Conservation (phyloP, 2,329 filamentous ascomycete species). For the Aspergillus thermomutatus region DNA sequence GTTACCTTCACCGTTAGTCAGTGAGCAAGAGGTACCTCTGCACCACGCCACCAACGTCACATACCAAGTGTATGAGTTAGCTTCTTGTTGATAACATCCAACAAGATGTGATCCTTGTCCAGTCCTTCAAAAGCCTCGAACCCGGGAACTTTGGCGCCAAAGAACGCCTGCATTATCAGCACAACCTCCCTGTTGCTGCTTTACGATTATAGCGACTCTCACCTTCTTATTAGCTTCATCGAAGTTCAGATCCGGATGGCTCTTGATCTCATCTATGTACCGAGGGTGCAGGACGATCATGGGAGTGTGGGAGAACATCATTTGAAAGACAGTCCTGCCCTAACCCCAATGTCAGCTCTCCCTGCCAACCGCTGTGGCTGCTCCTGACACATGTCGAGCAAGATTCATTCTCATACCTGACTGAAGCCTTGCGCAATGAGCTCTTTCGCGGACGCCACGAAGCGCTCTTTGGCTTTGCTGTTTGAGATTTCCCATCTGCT, state of each 20-base stretch:
- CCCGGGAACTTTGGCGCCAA: conserved; percentile 26
- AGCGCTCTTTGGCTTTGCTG: conserved; percentile 27
- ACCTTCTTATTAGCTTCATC: conserved; percentile 22
- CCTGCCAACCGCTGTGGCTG: not conserved
- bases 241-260: conserved; percentile 27
- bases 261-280: conserved; percentile 33
- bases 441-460: conserved; percentile 20
- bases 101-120: conserved; percentile 8
- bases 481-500: conserved; percentile 29
- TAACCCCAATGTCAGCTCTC: conserved; percentile 4
- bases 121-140: conserved; percentile 27
- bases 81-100: conserved; percentile 27
- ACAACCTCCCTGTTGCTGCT: not conserved
- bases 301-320: conserved; percentile 20
- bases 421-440: conserved; percentile 27
- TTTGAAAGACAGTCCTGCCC: conserved; percentile 25
- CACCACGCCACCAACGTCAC: not conserved
- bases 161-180: conserved; percentile 23
- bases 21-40: not conserved
- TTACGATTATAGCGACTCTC: not conserved
- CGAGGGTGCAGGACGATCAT: conserved; percentile 29
- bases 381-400: not conserved
- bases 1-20: conserved; percentile 14
- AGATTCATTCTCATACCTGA: conserved; percentile 15
- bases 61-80: conserved; percentile 31